Evolutionary conservation across 371 early-diverging fungal species (phyloP).

Genomic region (Mycotypha africana): DNA sequence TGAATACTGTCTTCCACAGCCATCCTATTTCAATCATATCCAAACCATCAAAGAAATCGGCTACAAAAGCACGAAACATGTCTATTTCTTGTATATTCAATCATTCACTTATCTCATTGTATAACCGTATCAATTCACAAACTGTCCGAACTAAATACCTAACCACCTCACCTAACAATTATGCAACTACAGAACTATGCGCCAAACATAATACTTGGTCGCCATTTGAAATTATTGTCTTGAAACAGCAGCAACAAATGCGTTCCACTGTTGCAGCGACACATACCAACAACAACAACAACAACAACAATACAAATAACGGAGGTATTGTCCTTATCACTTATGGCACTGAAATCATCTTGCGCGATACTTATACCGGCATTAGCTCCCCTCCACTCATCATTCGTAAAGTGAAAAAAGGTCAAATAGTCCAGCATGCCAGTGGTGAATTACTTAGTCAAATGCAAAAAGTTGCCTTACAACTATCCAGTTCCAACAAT

Average conservation of each 20-base stretch:
- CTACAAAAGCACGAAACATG: slow-evolving; percentile 73
- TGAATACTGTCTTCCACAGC: slow-evolving; percentile 51
- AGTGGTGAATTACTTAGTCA: slow-evolving; percentile 72
- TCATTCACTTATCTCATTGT: slow-evolving; percentile 64
- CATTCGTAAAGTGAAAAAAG: slow-evolving; percentile 77
- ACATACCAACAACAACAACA: no score
- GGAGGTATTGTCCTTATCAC: slow-evolving; percentile 44
- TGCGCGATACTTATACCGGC: slow-evolving; percentile 62
- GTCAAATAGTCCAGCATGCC: slow-evolving; percentile 52
- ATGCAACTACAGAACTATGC: no score
- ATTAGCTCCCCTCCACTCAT: slow-evolving; percentile 67
- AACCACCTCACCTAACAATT: slow-evolving; percentile 41
- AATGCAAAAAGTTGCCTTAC: slow-evolving; percentile 83
- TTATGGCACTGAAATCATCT: slow-evolving; percentile 73
- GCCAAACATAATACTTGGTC: slow-evolving; percentile 79
- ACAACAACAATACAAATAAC: no score
- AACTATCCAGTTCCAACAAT: slow-evolving; percentile 41
- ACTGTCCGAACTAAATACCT: slow-evolving; percentile 84
- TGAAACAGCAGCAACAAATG: slow-evolving; percentile 38
- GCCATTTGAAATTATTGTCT: slow-evolving; percentile 65
- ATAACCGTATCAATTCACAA: slow-evolving; percentile 86
- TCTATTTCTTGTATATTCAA: slow-evolving; percentile 70
- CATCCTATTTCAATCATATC: slow-evolving; percentile 75
- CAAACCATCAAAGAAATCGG: slow-evolving; percentile 84
- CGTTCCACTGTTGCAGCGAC: neutral